phyloP scores from a whole-genome alignment of 1,284 basidiomycete species.

The Trametes sp. region DNA sequence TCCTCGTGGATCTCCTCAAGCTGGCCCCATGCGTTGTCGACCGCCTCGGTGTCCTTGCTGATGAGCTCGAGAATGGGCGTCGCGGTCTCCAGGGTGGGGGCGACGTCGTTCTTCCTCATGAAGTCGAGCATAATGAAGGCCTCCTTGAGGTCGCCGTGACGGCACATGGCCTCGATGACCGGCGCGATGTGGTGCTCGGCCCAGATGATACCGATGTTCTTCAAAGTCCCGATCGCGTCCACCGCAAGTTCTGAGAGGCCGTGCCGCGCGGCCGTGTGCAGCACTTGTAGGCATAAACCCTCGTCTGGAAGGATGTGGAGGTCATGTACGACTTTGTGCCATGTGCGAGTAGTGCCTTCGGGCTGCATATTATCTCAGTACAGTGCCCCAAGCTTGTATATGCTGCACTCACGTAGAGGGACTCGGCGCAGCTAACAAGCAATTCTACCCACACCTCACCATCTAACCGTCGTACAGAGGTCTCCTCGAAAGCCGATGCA shows the following conservation, averaged over 20 bases:
- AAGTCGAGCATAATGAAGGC: conserved; percentile 62
- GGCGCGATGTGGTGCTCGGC: conserved; percentile 78
- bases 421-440: conserved; percentile 62
- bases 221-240: conserved; percentile 65
- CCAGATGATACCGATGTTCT: conserved; percentile 53
- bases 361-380: conserved; percentile 49
- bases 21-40: conserved; percentile 73
- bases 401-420: conserved; percentile 63
- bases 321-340: conserved; percentile 65
- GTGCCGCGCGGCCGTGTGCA: conserved; percentile 76
- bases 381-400: not conserved
- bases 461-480: conserved; percentile 59
- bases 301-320: conserved; percentile 71
- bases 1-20: conserved; percentile 68
- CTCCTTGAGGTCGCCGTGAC: conserved; percentile 58
- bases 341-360: conserved; percentile 70
- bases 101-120: conserved; percentile 60
- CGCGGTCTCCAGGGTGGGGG: conserved; percentile 55
- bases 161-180: conserved; percentile 69
- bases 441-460: conserved; percentile 65
- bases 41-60: conserved; percentile 52
- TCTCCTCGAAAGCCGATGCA: conserved; percentile 62
- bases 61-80: conserved; percentile 61
- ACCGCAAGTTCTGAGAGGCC: conserved; percentile 75
- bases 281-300: conserved; percentile 72